Evolutionary conservation across 148 eudicot genomes (phyloP).

Genomic region (Cornus suecica): DNA sequence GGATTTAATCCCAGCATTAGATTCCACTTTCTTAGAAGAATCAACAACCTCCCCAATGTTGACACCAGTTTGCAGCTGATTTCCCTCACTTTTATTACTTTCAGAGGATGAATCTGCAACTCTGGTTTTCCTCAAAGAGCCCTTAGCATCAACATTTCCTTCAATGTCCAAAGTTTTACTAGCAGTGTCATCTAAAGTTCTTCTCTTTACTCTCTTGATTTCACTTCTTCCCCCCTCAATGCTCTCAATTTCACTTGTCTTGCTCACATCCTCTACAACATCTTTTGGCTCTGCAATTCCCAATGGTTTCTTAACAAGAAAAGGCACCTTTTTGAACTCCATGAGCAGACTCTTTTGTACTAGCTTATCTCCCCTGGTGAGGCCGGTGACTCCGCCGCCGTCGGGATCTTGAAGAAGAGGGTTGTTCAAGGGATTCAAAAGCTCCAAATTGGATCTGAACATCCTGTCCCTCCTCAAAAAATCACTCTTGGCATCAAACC

Average conservation of each 20-base stretch:
- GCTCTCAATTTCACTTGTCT: conserved; percentile 6
- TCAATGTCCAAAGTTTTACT: conserved; percentile 5
- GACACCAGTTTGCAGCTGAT: conserved; percentile 12
- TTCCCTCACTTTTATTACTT: conserved; percentile 9
- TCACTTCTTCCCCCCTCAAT: conserved; percentile 20
- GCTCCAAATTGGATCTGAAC: conserved; percentile 77
- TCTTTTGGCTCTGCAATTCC: conserved; percentile 22
- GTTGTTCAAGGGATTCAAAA: conserved; percentile 65
- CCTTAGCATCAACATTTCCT: conserved; percentile 11
- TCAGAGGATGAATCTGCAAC: neutral
- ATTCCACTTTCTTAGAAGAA: conserved; percentile 18
- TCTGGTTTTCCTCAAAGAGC: neutral
- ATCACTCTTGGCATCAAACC: conserved; percentile 94
- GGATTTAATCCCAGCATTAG: conserved; percentile 18
- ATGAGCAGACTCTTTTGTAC: conserved; percentile 48
- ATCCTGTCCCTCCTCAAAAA: conserved; percentile 78
- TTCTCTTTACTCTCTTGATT: conserved; percentile 35
- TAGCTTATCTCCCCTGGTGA: conserved; percentile 67
- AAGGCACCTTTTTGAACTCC: conserved; percentile 52
- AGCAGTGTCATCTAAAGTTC: conserved; percentile 38
- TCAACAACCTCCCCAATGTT: conserved; percentile 5
- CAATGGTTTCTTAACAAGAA: conserved; percentile 48
- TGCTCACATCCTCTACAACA: conserved; percentile 6
- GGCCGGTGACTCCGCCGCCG: conserved; percentile 57
- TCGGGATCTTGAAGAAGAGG: conserved; percentile 88